Conservation (phyloP, 1,139 yeast species). For the Suhomyces ambrosiae region DNA sequence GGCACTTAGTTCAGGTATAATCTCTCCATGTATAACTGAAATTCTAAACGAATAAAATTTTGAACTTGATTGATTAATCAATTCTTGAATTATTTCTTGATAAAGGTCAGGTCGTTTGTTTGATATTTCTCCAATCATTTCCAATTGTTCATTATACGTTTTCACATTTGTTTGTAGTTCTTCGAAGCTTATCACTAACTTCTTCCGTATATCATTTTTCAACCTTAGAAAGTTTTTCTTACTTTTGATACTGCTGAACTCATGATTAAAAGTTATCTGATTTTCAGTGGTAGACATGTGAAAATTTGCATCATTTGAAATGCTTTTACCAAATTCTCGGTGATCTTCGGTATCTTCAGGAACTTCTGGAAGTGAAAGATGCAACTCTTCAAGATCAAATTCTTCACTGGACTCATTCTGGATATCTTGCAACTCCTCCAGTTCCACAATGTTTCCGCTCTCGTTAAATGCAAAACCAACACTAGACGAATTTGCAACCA, state of each 20-base stretch:
- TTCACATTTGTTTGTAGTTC: neutral
- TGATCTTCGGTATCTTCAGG: conserved; percentile 6
- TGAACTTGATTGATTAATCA: neutral
- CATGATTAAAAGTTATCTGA: conserved; percentile 2
- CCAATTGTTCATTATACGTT: neutral
- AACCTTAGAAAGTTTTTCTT: neutral
- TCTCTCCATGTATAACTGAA: neutral
- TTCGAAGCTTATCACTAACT: neutral
- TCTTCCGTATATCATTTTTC: neutral
- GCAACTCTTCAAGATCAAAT: conserved; percentile 14
- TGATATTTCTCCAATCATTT: neutral
- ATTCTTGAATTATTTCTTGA: neutral
- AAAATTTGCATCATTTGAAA: conserved; percentile 17
- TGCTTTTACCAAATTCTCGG: conserved; percentile 6
- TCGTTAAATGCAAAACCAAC: conserved; percentile 13
- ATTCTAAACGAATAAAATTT: neutral
- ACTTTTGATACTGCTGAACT: neutral
- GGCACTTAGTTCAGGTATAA: neutral
- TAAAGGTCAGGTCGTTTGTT: neutral
- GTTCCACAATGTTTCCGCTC: conserved; percentile 10
- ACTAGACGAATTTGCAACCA: conserved; percentile 9
- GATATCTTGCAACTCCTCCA: conserved; percentile 1
- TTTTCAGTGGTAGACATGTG: conserved; percentile 17
- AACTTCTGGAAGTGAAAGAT: conserved; percentile 1
- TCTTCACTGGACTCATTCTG: conserved; percentile 1